phyloP scores from a whole-genome alignment of 2,329 filamentous ascomycete genomes.

The Monosporascus sp. region DNA sequence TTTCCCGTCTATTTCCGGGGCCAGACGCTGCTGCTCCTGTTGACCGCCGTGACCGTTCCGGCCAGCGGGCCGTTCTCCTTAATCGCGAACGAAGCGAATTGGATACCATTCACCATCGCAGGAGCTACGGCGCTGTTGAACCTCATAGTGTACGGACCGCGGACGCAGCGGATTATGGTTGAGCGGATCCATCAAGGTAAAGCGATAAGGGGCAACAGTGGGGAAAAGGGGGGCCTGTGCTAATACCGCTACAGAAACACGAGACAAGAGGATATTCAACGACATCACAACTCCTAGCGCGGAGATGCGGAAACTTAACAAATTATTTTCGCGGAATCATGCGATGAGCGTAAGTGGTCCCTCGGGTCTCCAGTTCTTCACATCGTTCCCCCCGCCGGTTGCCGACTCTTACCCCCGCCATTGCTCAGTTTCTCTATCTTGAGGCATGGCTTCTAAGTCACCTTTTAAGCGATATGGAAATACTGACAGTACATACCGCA shows the following conservation, averaged over 20 bases:
- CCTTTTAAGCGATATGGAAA: neutral
- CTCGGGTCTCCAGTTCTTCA: neutral
- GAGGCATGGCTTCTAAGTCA: no score
- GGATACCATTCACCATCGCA: slow-evolving; percentile 29
- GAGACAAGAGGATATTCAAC: slow-evolving; percentile 9
- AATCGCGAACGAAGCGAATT: slow-evolving; percentile 21
- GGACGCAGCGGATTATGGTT: slow-evolving; percentile 27
- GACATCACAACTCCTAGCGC: slow-evolving; percentile 7
- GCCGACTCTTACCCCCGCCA: no score
- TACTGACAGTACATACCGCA: neutral
- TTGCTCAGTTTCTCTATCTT: no score
- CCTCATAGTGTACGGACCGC: slow-evolving; percentile 30
- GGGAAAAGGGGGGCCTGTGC: slow-evolving; percentile 3
- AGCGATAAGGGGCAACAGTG: neutral
- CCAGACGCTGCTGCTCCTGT: slow-evolving; percentile 29
- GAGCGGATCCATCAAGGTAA: slow-evolving; percentile 26
- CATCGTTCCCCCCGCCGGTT: no score
- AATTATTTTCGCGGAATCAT: slow-evolving; percentile 28
- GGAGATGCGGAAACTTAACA: slow-evolving; percentile 24
- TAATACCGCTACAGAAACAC: slow-evolving; percentile 10
- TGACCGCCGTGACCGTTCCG: slow-evolving; percentile 29
- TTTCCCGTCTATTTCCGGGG: slow-evolving; percentile 36
- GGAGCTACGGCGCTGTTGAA: slow-evolving; percentile 28
- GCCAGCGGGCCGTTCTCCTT: slow-evolving; percentile 25
- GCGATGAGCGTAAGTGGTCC: slow-evolving; percentile 27